Conservation (phyloP, 2,329 filamentous ascomycete genomes). For the Pseudogymnoascus sp. region DNA sequence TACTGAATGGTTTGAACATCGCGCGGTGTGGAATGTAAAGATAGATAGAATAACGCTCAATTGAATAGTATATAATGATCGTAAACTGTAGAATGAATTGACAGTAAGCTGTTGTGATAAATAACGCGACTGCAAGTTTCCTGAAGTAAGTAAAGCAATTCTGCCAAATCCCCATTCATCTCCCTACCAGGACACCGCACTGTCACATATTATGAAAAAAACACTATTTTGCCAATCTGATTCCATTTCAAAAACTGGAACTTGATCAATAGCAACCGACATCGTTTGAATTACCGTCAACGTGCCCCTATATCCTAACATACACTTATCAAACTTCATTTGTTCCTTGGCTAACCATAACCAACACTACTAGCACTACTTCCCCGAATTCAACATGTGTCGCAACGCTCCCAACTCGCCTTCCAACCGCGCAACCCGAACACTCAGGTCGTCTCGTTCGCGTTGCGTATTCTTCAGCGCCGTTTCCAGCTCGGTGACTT, state of each 20-base stretch:
- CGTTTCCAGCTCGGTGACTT: conserved; percentile 55
- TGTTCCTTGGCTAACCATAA: conserved; percentile 1
- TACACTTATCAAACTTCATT: background rate
- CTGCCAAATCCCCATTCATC: background rate
- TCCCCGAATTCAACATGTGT: conserved; percentile 36
- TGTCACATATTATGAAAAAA: conserved; percentile 1
- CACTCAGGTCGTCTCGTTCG: conserved; percentile 57
- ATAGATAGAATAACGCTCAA: background rate
- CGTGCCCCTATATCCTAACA: background rate
- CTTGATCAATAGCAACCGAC: conserved; percentile 8
- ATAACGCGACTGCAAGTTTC: background rate
- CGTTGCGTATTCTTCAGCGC: conserved; percentile 52
- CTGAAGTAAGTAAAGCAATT: background rate
- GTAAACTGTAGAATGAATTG: background rate
- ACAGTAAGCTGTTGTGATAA: background rate
- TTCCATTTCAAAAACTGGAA: conserved; percentile 2
- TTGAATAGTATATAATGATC: conserved; percentile 1
- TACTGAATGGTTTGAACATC: background rate
- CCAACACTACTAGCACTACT: conserved; percentile 6
- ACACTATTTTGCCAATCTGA: conserved; percentile 7
- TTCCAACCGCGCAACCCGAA: conserved; percentile 58
- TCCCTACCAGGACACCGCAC: background rate
- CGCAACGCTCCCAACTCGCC: conserved; percentile 58
- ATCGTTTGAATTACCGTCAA: conserved; percentile 4
- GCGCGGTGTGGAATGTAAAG: background rate